Evolutionary conservation across 805 yeast genomes (phyloP), one percentile per base, ranked within the genome.

Genomic region (Hanseniaspora lindneri): DNA sequence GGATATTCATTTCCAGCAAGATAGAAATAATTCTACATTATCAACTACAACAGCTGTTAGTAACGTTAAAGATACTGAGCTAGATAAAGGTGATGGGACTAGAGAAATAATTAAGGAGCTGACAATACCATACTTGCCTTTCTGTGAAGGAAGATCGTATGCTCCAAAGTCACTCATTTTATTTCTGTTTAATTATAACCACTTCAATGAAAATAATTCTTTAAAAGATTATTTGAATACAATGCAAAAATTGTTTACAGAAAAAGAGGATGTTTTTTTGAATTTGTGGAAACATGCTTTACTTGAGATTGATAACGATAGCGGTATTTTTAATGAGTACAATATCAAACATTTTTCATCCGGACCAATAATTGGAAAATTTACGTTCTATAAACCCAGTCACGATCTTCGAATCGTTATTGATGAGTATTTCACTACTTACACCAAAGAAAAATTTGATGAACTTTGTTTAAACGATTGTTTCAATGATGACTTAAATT

Each of bases 401-500:
- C 17, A 32, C 8, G 49, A 46, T 4, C 27, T 46, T 3, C 39
- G 35, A 8, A n/a, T 46, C 2, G 49, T 46, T 2, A 23, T 46
- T 6, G 43, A 46, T 14, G 49, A 46, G 34, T 46, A 46, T 35
- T 46, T 46, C 27, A 46, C 49, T 13, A 40, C 49, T 17, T 46
- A 46, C 27, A 39, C 23, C 24, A 39, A 14, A 17, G 35, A 39
- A 14, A 46, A 39, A 14, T 46, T 30, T 46, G 43, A 46, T 4
- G 30, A 20, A 24, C n/a, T 37, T 6, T n/a, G 39, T 20, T 17
- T 21, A 24, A 21, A 30, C 14, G 20, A 23, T 20, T 46, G 34
- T 35, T 27, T 30, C 25, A 28, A 36, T 20, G 11, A 13, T 36
- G 28, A 36, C 7, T 17, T 10, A 24, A n/a, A 34, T 34, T 10